Evolutionary conservation across 345 rosid genomes (phyloP), one percentile per base, ranked within the genome.

Genomic region (thale cress (Arabidopsis thaliana)): DNA sequence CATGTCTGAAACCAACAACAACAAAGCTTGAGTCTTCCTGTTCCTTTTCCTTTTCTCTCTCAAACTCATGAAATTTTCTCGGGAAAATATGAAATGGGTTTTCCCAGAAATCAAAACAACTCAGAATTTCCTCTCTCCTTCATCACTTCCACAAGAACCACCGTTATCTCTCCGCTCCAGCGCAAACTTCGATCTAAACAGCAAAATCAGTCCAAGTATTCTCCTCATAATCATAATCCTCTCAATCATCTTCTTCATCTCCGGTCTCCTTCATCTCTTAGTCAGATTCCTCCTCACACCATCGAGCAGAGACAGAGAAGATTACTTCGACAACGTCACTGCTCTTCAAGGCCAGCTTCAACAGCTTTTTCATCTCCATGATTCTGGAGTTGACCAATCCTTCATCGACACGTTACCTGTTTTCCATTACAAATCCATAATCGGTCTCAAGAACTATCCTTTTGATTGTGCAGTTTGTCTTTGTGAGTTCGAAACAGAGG

Each of bases 401-500:
- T 88, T 95, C 79, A 93, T 95, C 56, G 99, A 95, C 77, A 87
- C 96, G 51, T 93, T 95, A 69, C 99, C 99, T 9, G 90, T 95
- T 6, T 93, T 95, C 60, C 81, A 82, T 59, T 95, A 95, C 85
- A 90, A 87, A 33, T 79, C 96, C 73, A 92, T 95, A 23, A 88
- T 90, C 52, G 94, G 97, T 62, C 79, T 81, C 66, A 79, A 79
- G 56, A 82, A 88, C 70, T 71, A 78, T 12, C 94, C 97, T 38
- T 90, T 95, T 44, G 99, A 95, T 71, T 95, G 99, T 80, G 97
- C 99, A 25, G 98, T 95, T n/a, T 95, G 99, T 79, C 84, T 95
- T 72, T 90, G 93, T 73, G 99, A 92, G 75, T 92, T 92, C 81
- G 98, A 88, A 84, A 76, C 84, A 20, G 97, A 89, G 38, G 99